Evolutionary conservation across 805 yeast species (phyloP).

Genomic region (Kazachstania psychrophila): DNA sequence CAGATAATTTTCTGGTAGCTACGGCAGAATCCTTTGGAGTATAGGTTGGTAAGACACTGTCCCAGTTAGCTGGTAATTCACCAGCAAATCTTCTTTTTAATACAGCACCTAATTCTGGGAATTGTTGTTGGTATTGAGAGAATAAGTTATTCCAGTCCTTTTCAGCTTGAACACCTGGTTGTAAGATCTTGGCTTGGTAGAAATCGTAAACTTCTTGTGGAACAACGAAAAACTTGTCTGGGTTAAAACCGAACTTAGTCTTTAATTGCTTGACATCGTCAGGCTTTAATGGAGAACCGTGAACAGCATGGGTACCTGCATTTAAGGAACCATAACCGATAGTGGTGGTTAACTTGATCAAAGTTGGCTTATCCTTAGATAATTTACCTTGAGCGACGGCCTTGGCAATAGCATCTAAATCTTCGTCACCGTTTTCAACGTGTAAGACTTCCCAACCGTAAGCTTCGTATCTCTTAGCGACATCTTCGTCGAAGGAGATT

Average conservation of each 20-base stretch:
- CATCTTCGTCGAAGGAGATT: slow-evolving; percentile 91
- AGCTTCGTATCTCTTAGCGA: slow-evolving; percentile 70
- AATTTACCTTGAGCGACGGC: slow-evolving; percentile 46
- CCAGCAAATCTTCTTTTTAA: slow-evolving; percentile 67
- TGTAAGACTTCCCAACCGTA: slow-evolving; percentile 88
- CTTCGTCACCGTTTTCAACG: slow-evolving; percentile 75
- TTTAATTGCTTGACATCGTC: slow-evolving; percentile 88
- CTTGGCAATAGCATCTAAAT: slow-evolving; percentile 54
- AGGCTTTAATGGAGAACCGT: slow-evolving; percentile 91
- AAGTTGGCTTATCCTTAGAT: slow-evolving; percentile 72
- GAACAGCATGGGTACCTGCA: slow-evolving; percentile 85
- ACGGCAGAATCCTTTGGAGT: slow-evolving; percentile 69
- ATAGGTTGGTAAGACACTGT: slow-evolving; percentile 65
- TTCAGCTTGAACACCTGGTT: slow-evolving; percentile 59
- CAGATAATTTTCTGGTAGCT: slow-evolving; percentile 93
- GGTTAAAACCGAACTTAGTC: slow-evolving; percentile 78
- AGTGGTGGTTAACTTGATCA: slow-evolving; percentile 80
- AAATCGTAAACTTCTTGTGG: slow-evolving; percentile 74
- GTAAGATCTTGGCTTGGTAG: slow-evolving; percentile 45
- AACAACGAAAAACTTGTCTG: slow-evolving; percentile 67
- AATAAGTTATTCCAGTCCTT: slow-evolving; percentile 65
- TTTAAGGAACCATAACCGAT: slow-evolving; percentile 88
- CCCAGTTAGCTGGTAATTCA: slow-evolving; percentile 80
- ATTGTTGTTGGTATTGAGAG: slow-evolving; percentile 51
- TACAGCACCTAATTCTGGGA: slow-evolving; percentile 74